Base-by-base conservation (phyloP, 306 rosid genomes). In the Prunus mira region DNA sequence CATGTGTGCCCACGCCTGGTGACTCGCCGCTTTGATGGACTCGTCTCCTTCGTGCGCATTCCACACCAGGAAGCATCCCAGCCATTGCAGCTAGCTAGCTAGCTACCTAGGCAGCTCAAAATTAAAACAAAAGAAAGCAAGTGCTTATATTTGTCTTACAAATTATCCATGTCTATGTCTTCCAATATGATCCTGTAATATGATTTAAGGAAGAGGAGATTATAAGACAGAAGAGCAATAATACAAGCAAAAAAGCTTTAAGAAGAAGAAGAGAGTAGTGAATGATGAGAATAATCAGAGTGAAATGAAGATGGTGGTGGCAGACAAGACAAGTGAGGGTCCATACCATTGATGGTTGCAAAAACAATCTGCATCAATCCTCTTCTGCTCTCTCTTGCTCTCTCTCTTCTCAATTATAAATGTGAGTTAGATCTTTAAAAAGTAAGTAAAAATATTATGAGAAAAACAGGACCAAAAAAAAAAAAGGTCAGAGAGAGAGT, bases 11-110 rank as follows among this genome's bases (percentile, higher is more conserved):
- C 30, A 70, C 67, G 15, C 60, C 30, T 15, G 82, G 72, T 70
- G 86, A 72, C 69, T 87, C 97, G 3, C 81, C 76, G 32, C 83
- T 86, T 6, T 71, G 86, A 83, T 91, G 97, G 22, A 90, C 83
- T 19, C 97, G 64, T 81, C 99, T 86, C 67, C 89, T 88, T 62
- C 99, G 66, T 14, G 99, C 99, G 69, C 97, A 87, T 82, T 95
- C 99, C 54, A 95, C 99, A 63, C 97, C 99, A 0, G 97, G 97
- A 57, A 95, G 91, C 93, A 82, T 88, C 79, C 94, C 95, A 18
- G 89, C 93, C 96, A 91, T 89, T 52, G 67, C 38, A 45, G 51
- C 49, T 62, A 38, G 43, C 43, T 38, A 38, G 43, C 43, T 38
- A 34, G 8, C 41, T 34, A 5, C 41, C 41, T 24, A 13, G 52